Evolutionary conservation across 139 green algal species (phyloP).

Genomic region (Auxenochlorella protothecoides): DNA sequence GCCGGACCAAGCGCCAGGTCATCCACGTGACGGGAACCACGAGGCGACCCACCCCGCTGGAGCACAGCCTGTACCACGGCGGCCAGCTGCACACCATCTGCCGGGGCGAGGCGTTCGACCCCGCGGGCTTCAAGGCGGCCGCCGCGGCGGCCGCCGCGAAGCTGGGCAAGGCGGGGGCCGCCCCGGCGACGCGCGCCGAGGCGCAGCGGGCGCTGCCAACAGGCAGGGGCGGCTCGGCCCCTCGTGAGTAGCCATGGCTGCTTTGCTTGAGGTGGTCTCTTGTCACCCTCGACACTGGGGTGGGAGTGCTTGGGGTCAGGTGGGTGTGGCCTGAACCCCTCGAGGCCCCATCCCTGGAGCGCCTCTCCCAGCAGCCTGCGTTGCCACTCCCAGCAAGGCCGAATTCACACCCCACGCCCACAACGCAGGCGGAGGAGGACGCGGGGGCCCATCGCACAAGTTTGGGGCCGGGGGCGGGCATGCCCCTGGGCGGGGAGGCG

Average conservation of each 20-base stretch:
- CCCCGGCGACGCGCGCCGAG: slow-evolving; percentile 35
- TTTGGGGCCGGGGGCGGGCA: slow-evolving; percentile 5
- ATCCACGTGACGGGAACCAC: slow-evolving; percentile 83
- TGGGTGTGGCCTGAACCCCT: too few relatives aligned
- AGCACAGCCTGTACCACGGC: slow-evolving; percentile 86
- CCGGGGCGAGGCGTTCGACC: slow-evolving; percentile 10
- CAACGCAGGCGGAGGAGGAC: slow-evolving; percentile 1
- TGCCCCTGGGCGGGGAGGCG: slow-evolving; percentile 16
- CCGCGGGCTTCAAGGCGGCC: slow-evolving; percentile 8
- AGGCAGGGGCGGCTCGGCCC: slow-evolving; percentile 21
- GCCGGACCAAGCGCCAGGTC: slow-evolving; percentile 79
- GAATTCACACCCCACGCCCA: too few relatives aligned
- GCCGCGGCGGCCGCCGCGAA: slow-evolving; percentile 11
- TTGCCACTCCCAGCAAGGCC: too few relatives aligned
- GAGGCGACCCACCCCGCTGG: slow-evolving; percentile 82
- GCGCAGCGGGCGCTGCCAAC: slow-evolving; percentile 36
- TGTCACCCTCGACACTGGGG: too few relatives aligned
- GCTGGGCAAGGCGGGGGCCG: slow-evolving; percentile 25
- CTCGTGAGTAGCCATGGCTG: too few relatives aligned
- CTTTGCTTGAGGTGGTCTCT: too few relatives aligned
- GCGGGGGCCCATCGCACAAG: slow-evolving; percentile 11
- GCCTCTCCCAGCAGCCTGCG: too few relatives aligned
- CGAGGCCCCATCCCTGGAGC: too few relatives aligned
- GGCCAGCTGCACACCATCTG: slow-evolving; percentile 53
- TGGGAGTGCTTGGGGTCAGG: too few relatives aligned